Evolutionary conservation across 345 rosid genomes (phyloP).

Genomic region (Arabis alpina): DNA sequence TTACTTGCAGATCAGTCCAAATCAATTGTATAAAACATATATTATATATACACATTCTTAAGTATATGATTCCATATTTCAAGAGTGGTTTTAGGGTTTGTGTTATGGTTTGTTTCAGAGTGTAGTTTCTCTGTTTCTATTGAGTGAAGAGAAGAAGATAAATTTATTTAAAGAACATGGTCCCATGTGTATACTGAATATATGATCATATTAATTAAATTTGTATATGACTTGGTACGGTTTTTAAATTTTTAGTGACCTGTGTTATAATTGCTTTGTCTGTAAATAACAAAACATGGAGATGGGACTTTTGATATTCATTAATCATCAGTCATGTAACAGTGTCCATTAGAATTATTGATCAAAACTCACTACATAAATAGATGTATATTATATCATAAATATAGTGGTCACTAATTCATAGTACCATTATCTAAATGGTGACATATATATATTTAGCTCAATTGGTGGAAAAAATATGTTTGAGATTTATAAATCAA

Average conservation of each 20-base stretch:
- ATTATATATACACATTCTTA: constrained; percentile 39
- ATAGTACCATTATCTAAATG: constrained; percentile 9
- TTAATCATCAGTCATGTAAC: constrained; percentile 9
- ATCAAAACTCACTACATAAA: constrained; percentile 2
- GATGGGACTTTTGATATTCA: constrained; percentile 39
- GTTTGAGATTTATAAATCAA: neutral
- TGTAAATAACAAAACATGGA: constrained; percentile 30
- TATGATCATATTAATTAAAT: constrained; percentile 25
- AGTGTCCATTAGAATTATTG: constrained; percentile 18
- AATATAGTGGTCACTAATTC: neutral
- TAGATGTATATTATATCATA: neutral
- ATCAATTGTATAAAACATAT: constrained; percentile 45
- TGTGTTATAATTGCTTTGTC: constrained; percentile 39
- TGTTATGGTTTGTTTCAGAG: constrained; percentile 22
- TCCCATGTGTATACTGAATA: constrained; percentile 41
- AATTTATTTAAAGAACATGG: constrained; percentile 38
- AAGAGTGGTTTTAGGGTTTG: constrained; percentile 30
- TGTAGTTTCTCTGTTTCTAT: constrained; percentile 32
- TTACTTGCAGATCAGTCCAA: constrained; percentile 30
- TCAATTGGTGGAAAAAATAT: neutral
- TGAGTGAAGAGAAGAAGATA: constrained; percentile 31
- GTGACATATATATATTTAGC: neutral
- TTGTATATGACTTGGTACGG: constrained; percentile 11
- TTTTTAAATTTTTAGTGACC: constrained; percentile 26
- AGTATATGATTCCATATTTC: constrained; percentile 27